Base-by-base conservation (phyloP, 306 rosid species). In the Vigna radiata region DNA sequence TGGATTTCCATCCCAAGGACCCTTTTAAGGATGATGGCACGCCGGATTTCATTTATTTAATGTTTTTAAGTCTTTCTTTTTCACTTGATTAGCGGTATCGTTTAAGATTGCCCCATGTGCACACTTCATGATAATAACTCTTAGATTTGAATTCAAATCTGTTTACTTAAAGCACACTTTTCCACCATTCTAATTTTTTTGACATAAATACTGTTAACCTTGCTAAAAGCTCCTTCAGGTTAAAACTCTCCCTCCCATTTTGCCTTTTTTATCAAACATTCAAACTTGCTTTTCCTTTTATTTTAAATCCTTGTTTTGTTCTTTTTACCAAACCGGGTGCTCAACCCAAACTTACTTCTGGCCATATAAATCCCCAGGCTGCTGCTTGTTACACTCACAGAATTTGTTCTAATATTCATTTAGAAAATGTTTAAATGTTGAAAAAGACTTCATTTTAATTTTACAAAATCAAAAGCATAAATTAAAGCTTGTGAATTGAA, bases 41-140 rank as follows among this genome's bases (percentile, higher is more conserved):
- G 11, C 18, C 7, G 10, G 12, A 58, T 75, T 70, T 78, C 37
- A 37, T 58, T 23, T 36, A 54, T 67, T 50, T 65, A 81, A 49
- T 65, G 65, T 80, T 29, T 7, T 76, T 21, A 43, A 68, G 0
- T 56, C 56, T 75, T 41, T 52, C 63, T 48, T 70, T 25, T 43
- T 23, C 61, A 62, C 71, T 84, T 73, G 72, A 83, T 78, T 76
- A 83, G 80, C 76, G 78, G 31, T 67, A 36, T 17, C 6, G 43
- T 49, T 67, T 46, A 81, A 73, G 75, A 75, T 61, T 62, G 18
- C 76, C 8, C 64, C 88, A 87, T 84, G 89, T 86, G 90, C 88
- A 77, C 17, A 68, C 8, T 29, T 67, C 77, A 27, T 14, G 41
- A 58, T 67, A 41, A 58, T 67, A 41, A 46, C 68, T 67, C 59